These are phyloP conservation scores for Planoprotostelium fungivorum DNA, from an alignment of 78 protist species.

Conservation along the genomic window DNA sequence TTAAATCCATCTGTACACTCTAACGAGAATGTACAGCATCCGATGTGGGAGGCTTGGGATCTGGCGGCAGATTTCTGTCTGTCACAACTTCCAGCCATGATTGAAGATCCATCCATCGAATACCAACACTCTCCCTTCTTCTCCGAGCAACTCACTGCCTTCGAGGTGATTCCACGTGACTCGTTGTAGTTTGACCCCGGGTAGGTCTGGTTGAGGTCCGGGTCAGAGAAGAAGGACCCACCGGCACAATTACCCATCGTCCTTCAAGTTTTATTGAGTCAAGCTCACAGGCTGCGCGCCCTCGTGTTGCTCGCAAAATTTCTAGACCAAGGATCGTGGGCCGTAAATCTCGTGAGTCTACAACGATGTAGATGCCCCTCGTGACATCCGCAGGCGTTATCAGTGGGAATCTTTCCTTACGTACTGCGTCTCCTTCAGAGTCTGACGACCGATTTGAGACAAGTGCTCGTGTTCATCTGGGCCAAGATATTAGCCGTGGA, in stretches of 20 bases:
- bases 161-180: slow-evolving; percentile 53
- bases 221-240: slow-evolving; percentile 36
- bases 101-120: slow-evolving; percentile 43
- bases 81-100: slow-evolving; percentile 69
- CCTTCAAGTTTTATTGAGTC: slow-evolving; percentile 89
- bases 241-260: slow-evolving; percentile 97
- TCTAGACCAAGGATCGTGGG: slow-evolving; percentile 93
- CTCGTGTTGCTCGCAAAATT: slow-evolving; percentile 86
- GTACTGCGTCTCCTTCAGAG: slow-evolving; percentile 86
- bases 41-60: slow-evolving; percentile 92
- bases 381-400: slow-evolving; percentile 54
- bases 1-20: not conserved
- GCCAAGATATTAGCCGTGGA: slow-evolving; percentile 61
- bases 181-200: slow-evolving; percentile 64
- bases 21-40: slow-evolving; percentile 13
- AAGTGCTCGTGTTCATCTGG: slow-evolving; percentile 91
- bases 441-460: slow-evolving; percentile 61
- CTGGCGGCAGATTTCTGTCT: slow-evolving; percentile 83
- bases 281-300: slow-evolving; percentile 88
- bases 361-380: not conserved
- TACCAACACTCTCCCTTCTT: slow-evolving; percentile 79
- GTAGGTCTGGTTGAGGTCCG: slow-evolving; percentile 90
- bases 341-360: slow-evolving; percentile 64
- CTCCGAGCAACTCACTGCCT: slow-evolving; percentile 89
- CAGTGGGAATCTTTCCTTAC: slow-evolving; percentile 96